Conservation (phyloP, 2,329 filamentous ascomycete genomes). For the Botrytis galanthina region DNA sequence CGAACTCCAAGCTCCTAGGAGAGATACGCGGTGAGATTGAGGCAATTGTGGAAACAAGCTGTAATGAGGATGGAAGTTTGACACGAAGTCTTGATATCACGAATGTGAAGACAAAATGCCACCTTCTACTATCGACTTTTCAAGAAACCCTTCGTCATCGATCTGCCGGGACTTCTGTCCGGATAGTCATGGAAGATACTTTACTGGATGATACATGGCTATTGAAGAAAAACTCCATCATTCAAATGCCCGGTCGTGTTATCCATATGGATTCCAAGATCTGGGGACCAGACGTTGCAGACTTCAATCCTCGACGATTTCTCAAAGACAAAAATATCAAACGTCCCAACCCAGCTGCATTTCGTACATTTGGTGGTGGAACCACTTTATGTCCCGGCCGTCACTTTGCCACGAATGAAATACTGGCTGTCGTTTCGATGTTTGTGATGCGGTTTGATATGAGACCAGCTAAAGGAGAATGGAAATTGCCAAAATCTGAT, state of each 20-base stretch:
- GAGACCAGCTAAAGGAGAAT: background rate
- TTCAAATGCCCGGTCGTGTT: conserved; percentile 31
- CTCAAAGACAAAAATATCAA: conserved; percentile 23
- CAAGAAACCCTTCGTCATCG: conserved; percentile 43
- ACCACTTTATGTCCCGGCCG: conserved; percentile 39
- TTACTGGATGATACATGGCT: conserved; percentile 38
- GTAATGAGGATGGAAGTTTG: background rate
- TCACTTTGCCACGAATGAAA: conserved; percentile 41
- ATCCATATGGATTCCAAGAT: conserved; percentile 37
- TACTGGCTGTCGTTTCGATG: conserved; percentile 38
- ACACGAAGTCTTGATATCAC: background rate
- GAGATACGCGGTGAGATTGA: conserved; percentile 33
- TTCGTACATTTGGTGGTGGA: conserved; percentile 40
- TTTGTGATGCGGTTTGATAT: conserved; percentile 39
- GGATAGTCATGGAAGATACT: conserved; percentile 41
- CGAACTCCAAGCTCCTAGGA: conserved; percentile 36
- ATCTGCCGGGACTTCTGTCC: conserved; percentile 41
- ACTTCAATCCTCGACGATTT: conserved; percentile 41
- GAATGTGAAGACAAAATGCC: conserved; percentile 34
- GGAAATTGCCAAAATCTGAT: background rate
- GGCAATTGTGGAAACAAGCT: background rate
- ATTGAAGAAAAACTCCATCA: conserved; percentile 42
- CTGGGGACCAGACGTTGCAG: conserved; percentile 39
- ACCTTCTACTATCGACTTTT: conserved; percentile 42
- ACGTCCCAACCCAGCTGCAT: conserved; percentile 33